A percentile compares a stretch with the other conserved stretches of the same genome.
These are phyloP conservation scores for Boletus tomentosulus DNA, from an alignment of 768 basidiomycete species.

Conservation along the genomic window DNA sequence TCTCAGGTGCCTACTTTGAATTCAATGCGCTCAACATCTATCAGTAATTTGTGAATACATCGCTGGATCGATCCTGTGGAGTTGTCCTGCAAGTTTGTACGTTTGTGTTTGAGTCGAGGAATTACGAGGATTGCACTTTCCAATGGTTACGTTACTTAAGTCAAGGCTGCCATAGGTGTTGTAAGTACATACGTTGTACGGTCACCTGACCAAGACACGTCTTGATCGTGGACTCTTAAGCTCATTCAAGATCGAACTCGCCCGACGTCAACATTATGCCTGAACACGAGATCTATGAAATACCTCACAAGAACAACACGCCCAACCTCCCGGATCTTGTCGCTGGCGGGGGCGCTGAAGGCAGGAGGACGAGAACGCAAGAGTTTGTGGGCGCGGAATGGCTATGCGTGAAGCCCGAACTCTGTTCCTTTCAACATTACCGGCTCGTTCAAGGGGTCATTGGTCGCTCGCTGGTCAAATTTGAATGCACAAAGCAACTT, in stretches of 20 bases:
- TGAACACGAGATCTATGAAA: not conserved
- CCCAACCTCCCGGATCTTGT: not conserved
- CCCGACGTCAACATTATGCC: not conserved
- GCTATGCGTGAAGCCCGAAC: not conserved
- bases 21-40: slow-evolving; percentile 24
- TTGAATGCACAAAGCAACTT: not conserved
- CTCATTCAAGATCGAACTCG: no score
- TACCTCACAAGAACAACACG: not conserved
- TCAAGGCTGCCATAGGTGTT: no score
- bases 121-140: no score
- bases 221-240: not conserved
- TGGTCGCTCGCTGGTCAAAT: not conserved
- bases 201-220: not conserved
- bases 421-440: not conserved
- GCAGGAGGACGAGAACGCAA: not conserved
- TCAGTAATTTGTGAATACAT: not conserved
- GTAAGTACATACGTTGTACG: no score
- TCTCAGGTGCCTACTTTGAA: slow-evolving; percentile 19
- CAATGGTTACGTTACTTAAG: no score
- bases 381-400: not conserved
- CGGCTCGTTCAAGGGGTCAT: not conserved
- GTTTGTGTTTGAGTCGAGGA: no score
- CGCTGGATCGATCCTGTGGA: no score
- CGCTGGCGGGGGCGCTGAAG: not conserved
- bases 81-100: no score